Evolutionary conservation across 441 rosid genomes (phyloP), one percentile per base, ranked within the genome.

Genomic region (Adansonia gregorii): DNA sequence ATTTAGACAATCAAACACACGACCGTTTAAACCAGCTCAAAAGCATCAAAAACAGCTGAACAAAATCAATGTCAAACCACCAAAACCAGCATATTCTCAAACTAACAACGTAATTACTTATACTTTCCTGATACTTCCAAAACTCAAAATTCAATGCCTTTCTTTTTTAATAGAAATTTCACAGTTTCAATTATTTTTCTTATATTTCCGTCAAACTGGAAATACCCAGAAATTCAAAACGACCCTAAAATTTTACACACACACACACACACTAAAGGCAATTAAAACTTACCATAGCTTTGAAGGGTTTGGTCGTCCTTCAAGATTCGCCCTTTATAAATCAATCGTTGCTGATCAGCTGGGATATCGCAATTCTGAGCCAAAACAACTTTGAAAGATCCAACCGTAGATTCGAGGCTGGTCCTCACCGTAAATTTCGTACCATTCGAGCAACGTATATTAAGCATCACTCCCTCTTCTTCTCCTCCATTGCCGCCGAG

Each of bases 301-400:
- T 73, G 79, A 19, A 91, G 91, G 51, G 89, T 79, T 64, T 88
- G 90, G 67, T 87, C 93, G 78, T 91, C 94, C 81, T 92, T 92
- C 72, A 92, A 82, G 78, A 92, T 92, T 68, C 93, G 92, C 14
- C 97, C 97, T 73, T 88, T 92, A 75, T 91, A 92, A 82, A 92
- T 92, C 87, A 92, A 76, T 1, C 92, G 85, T 81, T 91, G 97
- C 75, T 90, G 92, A 76, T 88, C 85, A 19, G 93, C 87, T 9
- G 91, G 91, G 12, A 89, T 80, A 12, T 92, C 94, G 81, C 92
- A 85, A 75, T 77, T 86, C 78, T 80, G 86, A 12, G 94, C 91
- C 70, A 90, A 79, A 48, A 88, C 63, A 31, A 76, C 85, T 82
- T 93, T 93, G 85, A 91, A 90, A 9, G 84, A 79, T 67, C 63